A percentile compares a stretch with the other conserved stretches of the same genome.
These are phyloP conservation scores for Gigaspora rosea DNA, from an alignment of 192 early-diverging fungal genomes.

Conservation along the genomic window DNA sequence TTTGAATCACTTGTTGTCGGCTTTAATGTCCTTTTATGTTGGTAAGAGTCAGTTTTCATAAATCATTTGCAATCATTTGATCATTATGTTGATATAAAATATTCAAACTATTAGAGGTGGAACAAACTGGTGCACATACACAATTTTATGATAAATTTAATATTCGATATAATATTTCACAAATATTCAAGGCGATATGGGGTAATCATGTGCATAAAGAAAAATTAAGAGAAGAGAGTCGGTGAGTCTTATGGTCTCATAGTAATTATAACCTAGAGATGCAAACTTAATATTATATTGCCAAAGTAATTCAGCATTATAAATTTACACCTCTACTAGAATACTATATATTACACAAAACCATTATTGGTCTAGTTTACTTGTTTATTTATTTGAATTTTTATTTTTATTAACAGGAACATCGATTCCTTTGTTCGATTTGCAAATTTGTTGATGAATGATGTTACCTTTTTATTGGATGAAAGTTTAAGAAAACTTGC, in stretches of 20 bases:
- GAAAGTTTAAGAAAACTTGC: slow-evolving; percentile 87
- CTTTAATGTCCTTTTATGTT: slow-evolving; percentile 90
- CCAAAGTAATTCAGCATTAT: not conserved
- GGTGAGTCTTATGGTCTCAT: slow-evolving; percentile 40
- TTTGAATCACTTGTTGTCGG: slow-evolving; percentile 73
- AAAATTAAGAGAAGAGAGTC: slow-evolving; percentile 61
- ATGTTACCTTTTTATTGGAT: slow-evolving; percentile 92
- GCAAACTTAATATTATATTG: not conserved
- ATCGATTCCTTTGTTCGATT: slow-evolving; percentile 84
- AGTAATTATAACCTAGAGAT: not conserved
- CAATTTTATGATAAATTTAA: slow-evolving; percentile 99
- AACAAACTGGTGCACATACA: slow-evolving; percentile 87
- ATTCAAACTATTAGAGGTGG: slow-evolving; percentile 65
- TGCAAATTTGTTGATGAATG: slow-evolving; percentile 91
- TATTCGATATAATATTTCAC: slow-evolving; percentile 94
- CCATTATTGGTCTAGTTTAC: not conserved
- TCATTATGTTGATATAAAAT: not conserved
- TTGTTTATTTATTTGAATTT: not conserved
- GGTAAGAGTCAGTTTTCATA: slow-evolving; percentile 48
- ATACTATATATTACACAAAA: not conserved
- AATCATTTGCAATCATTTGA: not conserved
- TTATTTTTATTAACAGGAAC: slow-evolving; percentile 41
- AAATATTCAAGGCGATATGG: slow-evolving; percentile 86
- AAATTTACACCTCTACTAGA: not conserved
- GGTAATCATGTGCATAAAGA: slow-evolving; percentile 68